phyloP scores from a whole-genome alignment of 1,284 basidiomycete genomes.

The Paramarasmius palmivorus region DNA sequence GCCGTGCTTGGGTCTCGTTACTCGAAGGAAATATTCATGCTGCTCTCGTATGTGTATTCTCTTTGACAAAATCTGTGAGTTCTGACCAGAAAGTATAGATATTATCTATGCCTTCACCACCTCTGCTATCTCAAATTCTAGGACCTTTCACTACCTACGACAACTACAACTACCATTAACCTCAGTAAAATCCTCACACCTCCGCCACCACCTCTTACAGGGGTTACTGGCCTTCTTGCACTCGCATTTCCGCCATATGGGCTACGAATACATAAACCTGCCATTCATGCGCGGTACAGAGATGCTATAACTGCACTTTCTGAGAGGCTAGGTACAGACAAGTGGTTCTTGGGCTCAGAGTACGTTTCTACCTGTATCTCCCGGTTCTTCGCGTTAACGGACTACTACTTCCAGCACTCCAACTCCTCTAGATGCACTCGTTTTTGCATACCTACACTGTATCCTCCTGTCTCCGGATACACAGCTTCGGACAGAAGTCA shows the following conservation, averaged over 20 bases:
- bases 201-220: slow-evolving; percentile 69
- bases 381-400: not conserved
- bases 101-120: slow-evolving; percentile 35
- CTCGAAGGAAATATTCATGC: slow-evolving; percentile 75
- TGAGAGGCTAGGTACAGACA: slow-evolving; percentile 69
- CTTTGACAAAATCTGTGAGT: not conserved
- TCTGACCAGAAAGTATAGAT: not conserved
- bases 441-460: slow-evolving; percentile 75
- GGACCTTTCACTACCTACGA: slow-evolving; percentile 29
- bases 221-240: slow-evolving; percentile 61
- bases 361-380: slow-evolving; percentile 36
- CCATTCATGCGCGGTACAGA: slow-evolving; percentile 56
- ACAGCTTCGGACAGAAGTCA: slow-evolving; percentile 60
- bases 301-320: slow-evolving; percentile 73
- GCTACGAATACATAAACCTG: slow-evolving; percentile 1
- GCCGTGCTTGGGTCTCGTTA: slow-evolving; percentile 75
- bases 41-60: slow-evolving; percentile 54
- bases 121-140: slow-evolving; percentile 40
- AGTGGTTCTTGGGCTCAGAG: slow-evolving; percentile 78
- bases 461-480: slow-evolving; percentile 53
- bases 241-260: slow-evolving; percentile 42
- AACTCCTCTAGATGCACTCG: slow-evolving; percentile 75
- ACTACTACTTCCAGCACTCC: slow-evolving; percentile 48
- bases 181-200: slow-evolving; percentile 53
- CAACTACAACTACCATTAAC: slow-evolving; percentile 27